These are phyloP conservation scores for Cladosporium sp. DNA, from an alignment of 2,329 filamentous ascomycete species.

Conservation along the genomic window DNA sequence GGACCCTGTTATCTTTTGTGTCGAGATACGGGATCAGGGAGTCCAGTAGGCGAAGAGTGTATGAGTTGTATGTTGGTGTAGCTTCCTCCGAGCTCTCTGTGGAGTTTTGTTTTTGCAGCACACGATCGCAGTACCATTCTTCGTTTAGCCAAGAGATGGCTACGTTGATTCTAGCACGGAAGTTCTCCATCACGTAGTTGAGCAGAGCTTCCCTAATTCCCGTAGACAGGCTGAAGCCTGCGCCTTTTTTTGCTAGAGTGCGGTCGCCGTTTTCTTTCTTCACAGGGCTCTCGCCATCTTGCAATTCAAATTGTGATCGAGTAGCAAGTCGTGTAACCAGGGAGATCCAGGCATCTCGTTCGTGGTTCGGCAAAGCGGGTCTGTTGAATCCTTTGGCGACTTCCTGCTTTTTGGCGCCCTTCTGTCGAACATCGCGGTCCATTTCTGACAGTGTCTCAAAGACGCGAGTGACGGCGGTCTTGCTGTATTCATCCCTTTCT, in stretches of 20 bases:
- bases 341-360: conserved; percentile 85
- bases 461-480: conserved; percentile 68
- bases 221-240: conserved; percentile 52
- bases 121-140: conserved; percentile 91
- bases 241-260: conserved; percentile 30
- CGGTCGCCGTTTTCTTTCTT: conserved; percentile 52
- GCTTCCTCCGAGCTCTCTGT: conserved; percentile 10
- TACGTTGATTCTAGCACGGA: conserved; percentile 80
- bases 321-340: conserved; percentile 82
- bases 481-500: conserved; percentile 67
- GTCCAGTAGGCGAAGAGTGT: conserved; percentile 59
- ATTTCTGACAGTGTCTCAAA: conserved; percentile 71
- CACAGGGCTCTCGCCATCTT: conserved; percentile 37
- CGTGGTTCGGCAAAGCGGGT: conserved; percentile 61
- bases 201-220: conserved; percentile 76
- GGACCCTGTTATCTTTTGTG: conserved; percentile 71
- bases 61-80: conserved; percentile 25
- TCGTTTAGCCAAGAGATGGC: conserved; percentile 93
- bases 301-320: conserved; percentile 66
- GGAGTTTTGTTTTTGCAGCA: conserved; percentile 42
- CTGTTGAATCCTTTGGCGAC: conserved; percentile 69
- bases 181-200: conserved; percentile 85
- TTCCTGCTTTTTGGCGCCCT: conserved; percentile 47
- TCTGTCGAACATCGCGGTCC: conserved; percentile 55
- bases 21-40: conserved; percentile 89